Base-by-base conservation (phyloP, 139 green algal species). In the Dunaliella primolecta region DNA sequence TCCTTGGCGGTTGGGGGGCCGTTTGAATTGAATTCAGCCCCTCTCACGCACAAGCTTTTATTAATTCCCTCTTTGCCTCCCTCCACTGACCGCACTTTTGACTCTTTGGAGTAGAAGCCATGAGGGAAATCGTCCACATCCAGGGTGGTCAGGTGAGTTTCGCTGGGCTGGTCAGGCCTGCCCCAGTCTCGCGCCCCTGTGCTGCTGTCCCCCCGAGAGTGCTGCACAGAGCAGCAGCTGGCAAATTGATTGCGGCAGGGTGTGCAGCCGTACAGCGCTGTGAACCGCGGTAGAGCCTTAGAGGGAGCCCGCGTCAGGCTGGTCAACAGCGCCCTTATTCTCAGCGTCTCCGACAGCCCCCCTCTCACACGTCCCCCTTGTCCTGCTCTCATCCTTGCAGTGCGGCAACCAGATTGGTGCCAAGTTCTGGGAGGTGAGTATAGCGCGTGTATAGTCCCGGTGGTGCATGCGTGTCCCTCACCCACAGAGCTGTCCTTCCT, bases 371-470 rank as follows among this genome's bases (percentile, higher is more conserved):
- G 7, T 64, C 46, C 15, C 46, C 46, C 15, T 15, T 64, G 7
- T 64, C 46, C 46, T 64, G 46, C 46, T 64, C 46, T 64, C 46
- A 64, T 25, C 46, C 46, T 64, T 25, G 46, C 96, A 98, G 92
- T 98, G 96, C 90, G 96, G 97, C 85, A 99, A 99, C 94, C 96
- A 99, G 92, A 99, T 98, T 83, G 96, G 96, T 89, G 94, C 94
- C 91, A 98, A 98, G 93, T 98, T 98, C 91, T 98, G 95, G 96
- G 94, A 97, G 93, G 93, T 95, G 79, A 84, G 89, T n/a, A 2
- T 25, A 32, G 74, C 34, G 21, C 2, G 36, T 75, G 46, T 64
- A 64, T 64, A 64, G n/a, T n/a, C n/a, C n/a, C n/a, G n/a, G n/a
- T n/a, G n/a, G n/a, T n/a, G n/a, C n/a, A n/a, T n/a, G n/a, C n/a